Conservation (phyloP, 805 yeast species). For the Tetrapisispora fleetii region DNA sequence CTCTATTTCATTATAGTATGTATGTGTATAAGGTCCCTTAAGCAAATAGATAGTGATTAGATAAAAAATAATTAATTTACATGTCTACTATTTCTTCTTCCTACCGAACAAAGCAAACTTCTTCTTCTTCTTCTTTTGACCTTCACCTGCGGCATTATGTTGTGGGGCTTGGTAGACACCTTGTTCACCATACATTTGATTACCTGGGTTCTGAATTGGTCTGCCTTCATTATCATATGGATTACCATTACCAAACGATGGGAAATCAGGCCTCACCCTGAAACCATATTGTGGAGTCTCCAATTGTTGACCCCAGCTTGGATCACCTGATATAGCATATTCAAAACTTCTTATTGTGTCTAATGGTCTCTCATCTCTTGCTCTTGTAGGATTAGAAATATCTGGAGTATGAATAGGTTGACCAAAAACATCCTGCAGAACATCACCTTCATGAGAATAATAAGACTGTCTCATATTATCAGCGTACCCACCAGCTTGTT, state of each 20-base stretch:
- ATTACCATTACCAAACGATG: slow-evolving; percentile 19
- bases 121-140: slow-evolving; percentile 46
- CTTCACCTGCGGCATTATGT: slow-evolving; percentile 17
- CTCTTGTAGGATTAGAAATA: slow-evolving; percentile 84
- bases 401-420: slow-evolving; percentile 70
- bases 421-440: slow-evolving; percentile 71
- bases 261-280: slow-evolving; percentile 70
- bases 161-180: slow-evolving; percentile 51
- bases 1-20: background rate
- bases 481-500: slow-evolving; percentile 40
- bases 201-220: slow-evolving; percentile 14
- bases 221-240: slow-evolving; percentile 13
- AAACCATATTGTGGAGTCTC: slow-evolving; percentile 77
- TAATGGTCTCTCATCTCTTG: slow-evolving; percentile 91
- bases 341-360: slow-evolving; percentile 94
- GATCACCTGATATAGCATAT: slow-evolving; percentile 77
- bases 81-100: slow-evolving; percentile 36
- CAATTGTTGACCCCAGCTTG: slow-evolving; percentile 63
- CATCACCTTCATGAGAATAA: slow-evolving; percentile 35
- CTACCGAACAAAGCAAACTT: slow-evolving; percentile 76
- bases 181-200: slow-evolving; percentile 37
- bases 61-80: background rate
- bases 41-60: background rate
- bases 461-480: slow-evolving; percentile 32
- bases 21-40: background rate